Conservation (phyloP, 2,329 filamentous ascomycete species). For the Malbranchea zuffiana region DNA sequence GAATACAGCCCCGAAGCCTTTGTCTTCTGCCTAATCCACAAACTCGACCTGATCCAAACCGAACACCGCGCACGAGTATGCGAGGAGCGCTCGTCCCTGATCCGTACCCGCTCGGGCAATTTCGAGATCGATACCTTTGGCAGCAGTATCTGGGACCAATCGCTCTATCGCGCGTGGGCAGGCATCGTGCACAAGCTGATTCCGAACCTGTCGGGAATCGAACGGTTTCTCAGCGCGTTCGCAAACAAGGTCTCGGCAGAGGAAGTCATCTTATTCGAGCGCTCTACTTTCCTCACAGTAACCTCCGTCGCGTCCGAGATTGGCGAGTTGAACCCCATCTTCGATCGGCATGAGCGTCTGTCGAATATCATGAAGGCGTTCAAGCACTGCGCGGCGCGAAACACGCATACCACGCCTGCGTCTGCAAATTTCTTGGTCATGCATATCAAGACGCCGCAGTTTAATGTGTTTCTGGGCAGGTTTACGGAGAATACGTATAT, state of each 20-base stretch:
- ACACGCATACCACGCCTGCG: constrained; percentile 35
- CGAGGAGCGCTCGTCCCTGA: constrained; percentile 66
- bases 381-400: constrained; percentile 59
- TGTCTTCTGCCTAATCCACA: constrained; percentile 94
- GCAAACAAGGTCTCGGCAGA: constrained; percentile 82
- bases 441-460: constrained; percentile 46
- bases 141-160: constrained; percentile 98
- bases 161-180: constrained; percentile 94
- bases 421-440: constrained; percentile 37
- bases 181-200: constrained; percentile 96
- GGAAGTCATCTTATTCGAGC: constrained; percentile 88
- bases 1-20: constrained; percentile 74
- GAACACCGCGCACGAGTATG: constrained; percentile 71
- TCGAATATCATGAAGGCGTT: constrained; percentile 98
- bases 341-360: constrained; percentile 86
- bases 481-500: constrained; percentile 98
- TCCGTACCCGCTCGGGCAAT: constrained; percentile 60
- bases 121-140: constrained; percentile 80
- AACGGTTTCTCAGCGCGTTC: constrained; percentile 70
- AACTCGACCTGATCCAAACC: constrained; percentile 89
- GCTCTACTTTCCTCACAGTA: constrained; percentile 93
- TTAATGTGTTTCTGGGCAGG: constrained; percentile 89
- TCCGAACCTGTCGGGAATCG: constrained; percentile 82
- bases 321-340: constrained; percentile 71
- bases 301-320: constrained; percentile 72